Percentiles rank a stretch among this genome's conserved stretches.
phyloP scores from a whole-genome alignment of 1,139 yeast species.

The Geotrichum macrosporum region DNA sequence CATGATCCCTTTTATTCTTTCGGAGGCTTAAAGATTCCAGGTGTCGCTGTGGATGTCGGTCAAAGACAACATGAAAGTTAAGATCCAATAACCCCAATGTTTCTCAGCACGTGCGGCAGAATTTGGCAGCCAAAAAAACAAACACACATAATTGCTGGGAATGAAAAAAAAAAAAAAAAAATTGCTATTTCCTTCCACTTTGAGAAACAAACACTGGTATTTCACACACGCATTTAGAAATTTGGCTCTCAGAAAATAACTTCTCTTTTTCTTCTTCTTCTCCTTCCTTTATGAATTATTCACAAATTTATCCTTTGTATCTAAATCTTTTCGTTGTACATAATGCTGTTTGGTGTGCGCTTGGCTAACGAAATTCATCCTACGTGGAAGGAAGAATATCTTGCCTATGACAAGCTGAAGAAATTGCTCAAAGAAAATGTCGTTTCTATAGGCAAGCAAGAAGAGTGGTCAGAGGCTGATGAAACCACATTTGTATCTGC shows the following conservation, averaged over 20 bases:
- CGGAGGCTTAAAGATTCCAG: too few species aligned
- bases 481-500: constrained; percentile 76
- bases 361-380: constrained; percentile 74
- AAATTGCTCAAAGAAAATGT: constrained; percentile 77
- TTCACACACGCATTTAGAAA: constrained; percentile 4
- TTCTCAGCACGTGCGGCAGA: too few species aligned
- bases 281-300: not conserved
- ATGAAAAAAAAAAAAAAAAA: too few species aligned
- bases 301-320: not conserved
- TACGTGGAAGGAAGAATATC: constrained; percentile 85
- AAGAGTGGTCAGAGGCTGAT: constrained; percentile 69
- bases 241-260: not conserved
- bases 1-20: constrained; percentile 9
- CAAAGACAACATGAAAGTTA: too few species aligned
- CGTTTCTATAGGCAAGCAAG: constrained; percentile 37
- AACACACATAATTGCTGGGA: too few species aligned
- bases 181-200: not conserved
- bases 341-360: constrained; percentile 82
- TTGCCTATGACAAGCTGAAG: constrained; percentile 74
- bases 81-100: too few species aligned
- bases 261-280: constrained; percentile 1
- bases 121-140: too few species aligned
- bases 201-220: constrained; percentile 1
- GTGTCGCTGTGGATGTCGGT: too few species aligned
- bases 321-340: not conserved